phyloP scores from a whole-genome alignment of 495 filamentous ascomycete genomes.

The Podospora didyma region DNA sequence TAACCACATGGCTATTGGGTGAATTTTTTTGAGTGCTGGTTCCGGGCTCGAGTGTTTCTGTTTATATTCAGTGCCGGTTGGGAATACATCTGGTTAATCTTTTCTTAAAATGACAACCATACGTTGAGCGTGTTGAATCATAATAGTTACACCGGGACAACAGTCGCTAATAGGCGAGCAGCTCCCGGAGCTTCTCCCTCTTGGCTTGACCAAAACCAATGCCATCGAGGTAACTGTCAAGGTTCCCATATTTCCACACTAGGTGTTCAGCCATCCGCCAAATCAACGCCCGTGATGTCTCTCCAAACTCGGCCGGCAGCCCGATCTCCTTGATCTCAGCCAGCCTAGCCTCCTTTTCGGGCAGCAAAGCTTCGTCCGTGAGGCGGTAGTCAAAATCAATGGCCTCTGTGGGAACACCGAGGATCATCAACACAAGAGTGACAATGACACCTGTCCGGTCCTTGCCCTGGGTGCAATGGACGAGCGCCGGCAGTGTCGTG shows the following conservation, averaged over 20 bases:
- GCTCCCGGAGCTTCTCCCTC: conserved; percentile 18
- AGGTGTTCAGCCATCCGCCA: conserved; percentile 46
- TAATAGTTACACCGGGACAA: too few species aligned
- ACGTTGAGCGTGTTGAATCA: too few species aligned
- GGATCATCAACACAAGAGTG: conserved; percentile 58
- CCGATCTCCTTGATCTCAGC: conserved; percentile 66
- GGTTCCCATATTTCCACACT: conserved; percentile 53
- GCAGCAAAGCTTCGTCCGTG: conserved; percentile 52
- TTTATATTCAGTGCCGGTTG: background rate
- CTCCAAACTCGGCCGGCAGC: conserved; percentile 63
- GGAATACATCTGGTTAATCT: too few species aligned
- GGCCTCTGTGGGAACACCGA: conserved; percentile 50
- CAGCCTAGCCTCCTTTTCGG: conserved; percentile 59
- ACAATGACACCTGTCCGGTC: conserved; percentile 76
- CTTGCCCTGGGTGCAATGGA: conserved; percentile 89
- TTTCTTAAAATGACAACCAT: too few species aligned
- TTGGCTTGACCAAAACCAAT: conserved; percentile 50
- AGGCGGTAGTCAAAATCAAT: conserved; percentile 63
- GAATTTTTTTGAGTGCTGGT: too few species aligned
- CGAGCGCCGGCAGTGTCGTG: conserved; percentile 53
- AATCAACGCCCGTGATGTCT: conserved; percentile 56
- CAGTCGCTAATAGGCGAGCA: conserved; percentile 7
- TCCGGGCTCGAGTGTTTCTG: background rate
- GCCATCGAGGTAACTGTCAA: conserved; percentile 55
- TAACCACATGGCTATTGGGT: too few species aligned